Evolutionary conservation across 495 filamentous ascomycete genomes (phyloP), one percentile per base, ranked within the genome.

Genomic region (Physcia stellaris): DNA sequence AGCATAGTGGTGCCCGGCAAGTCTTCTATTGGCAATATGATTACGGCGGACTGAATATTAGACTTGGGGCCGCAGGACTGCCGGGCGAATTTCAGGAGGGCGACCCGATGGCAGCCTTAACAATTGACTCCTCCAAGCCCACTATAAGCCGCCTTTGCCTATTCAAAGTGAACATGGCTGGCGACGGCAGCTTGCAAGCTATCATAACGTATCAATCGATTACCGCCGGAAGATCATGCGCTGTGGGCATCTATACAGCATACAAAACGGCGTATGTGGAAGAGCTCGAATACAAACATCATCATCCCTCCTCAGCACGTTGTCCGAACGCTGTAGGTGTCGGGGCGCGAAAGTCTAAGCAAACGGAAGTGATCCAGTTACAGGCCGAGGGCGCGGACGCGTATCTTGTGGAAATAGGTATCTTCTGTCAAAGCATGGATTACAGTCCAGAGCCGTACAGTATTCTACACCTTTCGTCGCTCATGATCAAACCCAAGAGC

Each of bases 11-110:
- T 15, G 15, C 18, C 4, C 19, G 16, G 6, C 38, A 29, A 13
- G 38, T 40, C n/a, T 23, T 42, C 19, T 42, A 42, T 31, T 21
- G 22, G 11, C 2, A 31, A 15, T n/a, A n/a, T n/a, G n/a, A n/a
- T n/a, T n/a, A n/a, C n/a, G n/a, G n/a, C n/a, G n/a, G n/a, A n/a
- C n/a, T n/a, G n/a, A n/a, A n/a, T n/a, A n/a, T 28, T 42, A 15
- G 6, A 17, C 6, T 6, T 15, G 31, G 31, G 13, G 13, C 15
- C 31, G 6, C 15, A 33, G 6, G n/a, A 12, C 7, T 33, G 7
- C 13, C 15, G 13, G 6, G 20, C 6, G 13, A 16, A 15, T 6
- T 33, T 33, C 15, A 33, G n/a, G 6, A 33, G 13, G 13, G n/a
- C 20, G 13, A 17, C 31, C 13, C n/a, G 31, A 6, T 33, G 31